Base-by-base conservation (phyloP, 2,329 filamentous ascomycete genomes). In the Neurospora crassa region DNA sequence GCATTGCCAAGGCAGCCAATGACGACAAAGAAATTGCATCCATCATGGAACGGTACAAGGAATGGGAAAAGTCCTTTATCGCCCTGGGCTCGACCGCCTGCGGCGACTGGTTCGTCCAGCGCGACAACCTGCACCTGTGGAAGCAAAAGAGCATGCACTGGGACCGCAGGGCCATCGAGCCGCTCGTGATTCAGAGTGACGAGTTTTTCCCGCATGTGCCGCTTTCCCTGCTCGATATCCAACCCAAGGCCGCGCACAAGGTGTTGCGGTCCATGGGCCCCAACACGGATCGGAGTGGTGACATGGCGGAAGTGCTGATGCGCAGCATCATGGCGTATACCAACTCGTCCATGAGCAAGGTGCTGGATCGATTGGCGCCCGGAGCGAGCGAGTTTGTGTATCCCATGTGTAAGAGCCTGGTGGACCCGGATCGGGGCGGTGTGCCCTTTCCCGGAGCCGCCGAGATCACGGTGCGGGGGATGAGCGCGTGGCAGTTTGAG, bases 91-190 rank as follows among this genome's bases (percentile, higher is more conserved):
- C 2, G 11, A 74, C 78, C 75, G 71, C 75, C 11, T 74, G 76
- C 37, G 78, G 78, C 41, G 80, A 83, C 70, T 84, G 83, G 75
- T 71, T 77, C 29, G 78, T 81, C 40, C 76, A 81, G 68, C 81
- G 83, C 40, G 89, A 92, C 75, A 88, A 89, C 76, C 53, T 84
- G 67, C 85, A 87, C 74, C 74, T 86, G 18, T 83, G 85, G 76
- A 78, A 81, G 68, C 82, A 85, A 79, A 75, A 83, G 0, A 76
- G 85, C 0, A 79, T 95, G 3, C 76, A 84, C 37, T 94, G 90
- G 88, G 93, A 97, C 79, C 84, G 86, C 1, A 89, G 94, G 18
- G 81, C 83, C 1, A 89, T 88, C 76, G 92, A 97, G 76, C 91
- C 93, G 0, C 82, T 97, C 18, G 79, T 82, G 34, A 85, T 88